Conservation (phyloP, 2,329 filamentous ascomycete genomes). For the Fusarium pseudoanthophilum region DNA sequence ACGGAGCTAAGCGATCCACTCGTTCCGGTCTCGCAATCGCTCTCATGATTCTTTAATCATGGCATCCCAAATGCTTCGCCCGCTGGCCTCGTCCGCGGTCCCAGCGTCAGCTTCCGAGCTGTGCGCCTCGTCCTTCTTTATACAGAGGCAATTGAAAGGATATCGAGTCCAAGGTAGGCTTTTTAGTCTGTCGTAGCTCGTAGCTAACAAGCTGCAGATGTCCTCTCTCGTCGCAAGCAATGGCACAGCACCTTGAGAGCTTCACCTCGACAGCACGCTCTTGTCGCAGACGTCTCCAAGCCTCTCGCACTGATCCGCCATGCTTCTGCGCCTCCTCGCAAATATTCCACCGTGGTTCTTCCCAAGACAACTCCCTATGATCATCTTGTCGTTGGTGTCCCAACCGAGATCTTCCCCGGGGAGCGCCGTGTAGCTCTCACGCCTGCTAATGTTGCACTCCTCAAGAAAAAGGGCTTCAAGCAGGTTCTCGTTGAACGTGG, state of each 20-base stretch:
- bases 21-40: conserved; percentile 27
- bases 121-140: conserved; percentile 43
- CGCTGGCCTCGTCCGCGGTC: conserved; percentile 43
- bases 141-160: conserved; percentile 38
- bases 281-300: conserved; percentile 44
- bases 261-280: conserved; percentile 42
- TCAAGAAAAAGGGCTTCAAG: conserved; percentile 87
- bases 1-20: conserved; percentile 14
- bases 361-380: conserved; percentile 71
- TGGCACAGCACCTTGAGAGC: conserved; percentile 53
- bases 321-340: conserved; percentile 45
- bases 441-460: conserved; percentile 81
- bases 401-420: conserved; percentile 79
- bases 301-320: conserved; percentile 54
- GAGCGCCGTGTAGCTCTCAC: conserved; percentile 88
- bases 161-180: conserved; percentile 38
- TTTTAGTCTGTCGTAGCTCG: not conserved
- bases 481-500: conserved; percentile 82
- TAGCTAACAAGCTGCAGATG: conserved; percentile 21
- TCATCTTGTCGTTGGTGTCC: conserved; percentile 80
- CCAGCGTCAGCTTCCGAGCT: conserved; percentile 46
- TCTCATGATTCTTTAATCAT: conserved; percentile 48
- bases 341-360: conserved; percentile 54
- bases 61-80: conserved; percentile 50
- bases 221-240: conserved; percentile 46